Evolutionary conservation across 1,139 yeast genomes (phyloP).

Genomic region (Diutina pseudorugosa): DNA sequence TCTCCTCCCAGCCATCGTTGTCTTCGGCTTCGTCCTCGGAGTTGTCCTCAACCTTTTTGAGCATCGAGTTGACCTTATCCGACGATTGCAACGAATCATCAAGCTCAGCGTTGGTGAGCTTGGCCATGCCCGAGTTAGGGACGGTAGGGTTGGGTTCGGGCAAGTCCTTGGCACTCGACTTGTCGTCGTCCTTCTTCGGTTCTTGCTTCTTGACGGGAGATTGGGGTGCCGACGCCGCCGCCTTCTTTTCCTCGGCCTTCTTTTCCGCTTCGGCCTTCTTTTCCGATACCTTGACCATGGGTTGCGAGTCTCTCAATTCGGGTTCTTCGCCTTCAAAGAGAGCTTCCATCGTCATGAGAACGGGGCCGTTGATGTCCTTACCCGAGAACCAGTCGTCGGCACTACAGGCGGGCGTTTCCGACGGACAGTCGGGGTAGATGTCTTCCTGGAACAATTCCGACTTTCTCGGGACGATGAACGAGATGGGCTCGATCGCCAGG

Average conservation of each 20-base stretch:
- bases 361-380: conserved; percentile 70
- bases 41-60: conserved; percentile 24
- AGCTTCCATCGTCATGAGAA: conserved; percentile 62
- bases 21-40: conserved; percentile 19
- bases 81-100: conserved; percentile 32
- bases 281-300: conserved; percentile 15
- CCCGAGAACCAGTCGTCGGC: conserved; percentile 78
- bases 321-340: conserved; percentile 67
- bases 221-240: neutral
- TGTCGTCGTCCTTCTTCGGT: conserved; percentile 9
- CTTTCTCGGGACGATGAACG: conserved; percentile 87
- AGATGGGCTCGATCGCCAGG: conserved; percentile 71
- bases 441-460: conserved; percentile 88
- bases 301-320: conserved; percentile 21
- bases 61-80: conserved; percentile 23
- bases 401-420: conserved; percentile 61
- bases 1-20: conserved; percentile 36
- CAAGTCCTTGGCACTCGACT: conserved; percentile 9
- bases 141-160: neutral
- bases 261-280: conserved; percentile 3
- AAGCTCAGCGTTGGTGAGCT: conserved; percentile 11
- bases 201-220: conserved; percentile 13
- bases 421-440: conserved; percentile 85
- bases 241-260: conserved; percentile 4
- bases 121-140: conserved; percentile 3